phyloP scores from a whole-genome alignment of 306 rosid genomes.

The Sphenostylis stenocarpa region DNA sequence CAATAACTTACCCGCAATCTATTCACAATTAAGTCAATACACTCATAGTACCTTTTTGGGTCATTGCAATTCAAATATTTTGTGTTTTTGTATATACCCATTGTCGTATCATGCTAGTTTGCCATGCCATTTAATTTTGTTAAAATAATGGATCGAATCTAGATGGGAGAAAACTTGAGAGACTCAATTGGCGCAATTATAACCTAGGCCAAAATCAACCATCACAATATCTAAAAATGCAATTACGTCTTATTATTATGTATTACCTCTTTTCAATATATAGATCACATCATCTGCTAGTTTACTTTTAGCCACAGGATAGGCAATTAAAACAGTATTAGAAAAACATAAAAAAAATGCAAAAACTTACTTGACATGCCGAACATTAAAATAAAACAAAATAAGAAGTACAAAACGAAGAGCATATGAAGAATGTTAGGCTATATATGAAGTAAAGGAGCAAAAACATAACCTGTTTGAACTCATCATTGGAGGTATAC shows the following conservation, averaged over 20 bases:
- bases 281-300: neutral
- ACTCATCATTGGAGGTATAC: constrained; percentile 78
- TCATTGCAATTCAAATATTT: neutral
- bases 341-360: neutral
- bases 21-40: neutral
- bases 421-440: neutral
- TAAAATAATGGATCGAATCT: neutral
- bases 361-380: neutral
- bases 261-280: neutral
- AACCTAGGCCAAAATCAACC: neutral
- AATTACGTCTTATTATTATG: no score
- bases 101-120: neutral
- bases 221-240: neutral
- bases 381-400: neutral
- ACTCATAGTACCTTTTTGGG: neutral
- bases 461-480: constrained; percentile 72
- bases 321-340: neutral
- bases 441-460: neutral
- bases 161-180: neutral
- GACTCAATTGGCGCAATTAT: neutral
- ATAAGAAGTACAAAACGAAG: neutral
- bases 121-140: neutral
- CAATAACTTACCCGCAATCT: neutral
- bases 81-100: neutral
- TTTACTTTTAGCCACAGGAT: neutral